Evolutionary conservation across 2,329 filamentous ascomycete genomes (phyloP).

Genomic region (Trichoderma sp.): DNA sequence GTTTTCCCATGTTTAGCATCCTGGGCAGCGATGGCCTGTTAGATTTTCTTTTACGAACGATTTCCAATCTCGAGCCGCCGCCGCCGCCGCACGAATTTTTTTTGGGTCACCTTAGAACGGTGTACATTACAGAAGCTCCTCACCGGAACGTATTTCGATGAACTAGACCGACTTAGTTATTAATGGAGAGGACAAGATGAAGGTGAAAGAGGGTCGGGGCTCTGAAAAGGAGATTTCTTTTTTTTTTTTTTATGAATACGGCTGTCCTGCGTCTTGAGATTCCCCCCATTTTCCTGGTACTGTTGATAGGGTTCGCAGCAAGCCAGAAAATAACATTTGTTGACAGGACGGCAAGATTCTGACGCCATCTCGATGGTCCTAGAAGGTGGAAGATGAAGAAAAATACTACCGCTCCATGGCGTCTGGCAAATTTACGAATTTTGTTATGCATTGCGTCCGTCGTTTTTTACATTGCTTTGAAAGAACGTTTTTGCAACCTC

Average conservation of each 20-base stretch:
- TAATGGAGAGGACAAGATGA: constrained; percentile 16
- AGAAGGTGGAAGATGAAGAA: constrained; percentile 7
- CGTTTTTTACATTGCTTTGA: constrained; percentile 16
- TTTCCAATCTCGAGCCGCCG: constrained; percentile 12
- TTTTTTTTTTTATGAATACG: constrained; percentile 18
- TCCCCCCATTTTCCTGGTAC: constrained; percentile 15
- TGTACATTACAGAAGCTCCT: constrained; percentile 12
- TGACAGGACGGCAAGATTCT: constrained; percentile 13
- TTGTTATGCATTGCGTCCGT: constrained; percentile 18
- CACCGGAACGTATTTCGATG: constrained; percentile 17
- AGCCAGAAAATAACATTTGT: constrained; percentile 18
- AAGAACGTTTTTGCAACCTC: neutral
- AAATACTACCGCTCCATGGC: constrained; percentile 14
- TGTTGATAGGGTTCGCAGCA: constrained; percentile 16
- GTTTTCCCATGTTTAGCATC: constrained; percentile 8
- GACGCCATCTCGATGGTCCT: constrained; percentile 15
- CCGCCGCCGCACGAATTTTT: constrained; percentile 13
- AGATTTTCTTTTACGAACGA: constrained; percentile 3
- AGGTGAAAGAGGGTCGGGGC: constrained; percentile 3
- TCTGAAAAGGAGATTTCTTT: constrained; percentile 10
- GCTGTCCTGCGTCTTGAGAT: constrained; percentile 17
- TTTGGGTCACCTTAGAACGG: constrained; percentile 16
- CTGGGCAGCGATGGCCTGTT: constrained; percentile 9
- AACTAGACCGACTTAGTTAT: constrained; percentile 15
- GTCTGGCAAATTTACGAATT: constrained; percentile 16